A percentile compares a stretch with the other conserved stretches of the same genome.
These are phyloP conservation scores for Trichoderma sp. DNA, from an alignment of 2,329 filamentous ascomycete genomes.

Conservation along the genomic window DNA sequence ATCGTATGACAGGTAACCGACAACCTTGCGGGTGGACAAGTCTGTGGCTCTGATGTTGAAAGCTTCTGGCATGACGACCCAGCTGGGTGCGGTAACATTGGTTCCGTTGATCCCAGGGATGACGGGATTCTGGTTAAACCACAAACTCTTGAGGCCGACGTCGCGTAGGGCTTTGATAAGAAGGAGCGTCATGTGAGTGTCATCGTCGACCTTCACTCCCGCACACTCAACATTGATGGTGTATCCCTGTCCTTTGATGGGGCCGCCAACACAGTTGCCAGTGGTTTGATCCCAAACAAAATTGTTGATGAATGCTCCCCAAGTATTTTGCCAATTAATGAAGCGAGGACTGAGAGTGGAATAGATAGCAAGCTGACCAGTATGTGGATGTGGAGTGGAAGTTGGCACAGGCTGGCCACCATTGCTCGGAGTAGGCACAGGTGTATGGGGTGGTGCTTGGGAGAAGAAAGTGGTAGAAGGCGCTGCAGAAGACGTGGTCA, in stretches of 20 bases:
- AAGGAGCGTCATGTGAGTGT: constrained; percentile 40
- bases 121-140: constrained; percentile 41
- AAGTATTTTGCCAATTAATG: constrained; percentile 40
- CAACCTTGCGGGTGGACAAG: constrained; percentile 31
- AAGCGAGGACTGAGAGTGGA: constrained; percentile 38
- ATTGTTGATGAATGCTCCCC: constrained; percentile 39
- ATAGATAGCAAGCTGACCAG: constrained; percentile 33
- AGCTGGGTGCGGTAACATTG: constrained; percentile 30
- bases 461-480: constrained; percentile 35
- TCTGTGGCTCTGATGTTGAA: constrained; percentile 37
- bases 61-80: constrained; percentile 41
- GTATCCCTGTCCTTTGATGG: constrained; percentile 36
- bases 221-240: constrained; percentile 38
- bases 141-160: constrained; percentile 38
- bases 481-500: constrained; percentile 32
- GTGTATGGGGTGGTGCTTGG: constrained; percentile 27
- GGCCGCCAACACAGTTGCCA: constrained; percentile 34
- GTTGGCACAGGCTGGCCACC: constrained; percentile 34
- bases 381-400: constrained; percentile 28
- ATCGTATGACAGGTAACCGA: constrained; percentile 38
- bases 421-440: constrained; percentile 25
- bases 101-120: constrained; percentile 34
- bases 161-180: constrained; percentile 40
- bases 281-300: constrained; percentile 40
- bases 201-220: constrained; percentile 38